Conservation (phyloP, 345 rosid genomes). For the Schrenkiella parvula region DNA sequence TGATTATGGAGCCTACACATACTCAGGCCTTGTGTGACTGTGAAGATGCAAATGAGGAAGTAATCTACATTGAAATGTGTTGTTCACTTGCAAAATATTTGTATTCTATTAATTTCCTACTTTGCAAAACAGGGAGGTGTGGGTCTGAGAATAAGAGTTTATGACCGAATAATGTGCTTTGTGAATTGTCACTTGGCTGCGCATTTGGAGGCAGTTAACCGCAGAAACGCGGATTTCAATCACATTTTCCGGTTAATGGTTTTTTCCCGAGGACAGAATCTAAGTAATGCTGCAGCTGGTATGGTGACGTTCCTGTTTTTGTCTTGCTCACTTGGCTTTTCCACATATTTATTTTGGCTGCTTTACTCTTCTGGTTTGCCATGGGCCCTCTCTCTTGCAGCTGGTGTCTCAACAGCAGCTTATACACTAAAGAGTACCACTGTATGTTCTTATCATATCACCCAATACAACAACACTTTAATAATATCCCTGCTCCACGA, state of each 20-base stretch:
- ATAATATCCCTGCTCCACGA: not conserved
- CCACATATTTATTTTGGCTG: slow-evolving; percentile 77
- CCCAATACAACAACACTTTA: not conserved
- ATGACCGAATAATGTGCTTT: slow-evolving; percentile 73
- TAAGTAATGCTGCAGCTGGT: slow-evolving; percentile 62
- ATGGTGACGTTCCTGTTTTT: slow-evolving; percentile 81
- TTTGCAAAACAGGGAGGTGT: slow-evolving; percentile 65
- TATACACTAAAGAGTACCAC: slow-evolving; percentile 52
- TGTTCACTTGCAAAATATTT: not conserved
- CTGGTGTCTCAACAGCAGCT: slow-evolving; percentile 67
- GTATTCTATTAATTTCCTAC: not conserved
- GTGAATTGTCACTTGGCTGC: slow-evolving; percentile 86
- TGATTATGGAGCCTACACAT: not conserved
- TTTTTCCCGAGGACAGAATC: slow-evolving; percentile 49
- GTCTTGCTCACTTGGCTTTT: slow-evolving; percentile 85
- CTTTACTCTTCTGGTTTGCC: slow-evolving; percentile 89
- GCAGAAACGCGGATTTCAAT: slow-evolving; percentile 76
- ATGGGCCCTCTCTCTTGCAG: slow-evolving; percentile 77
- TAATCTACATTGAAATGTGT: not conserved
- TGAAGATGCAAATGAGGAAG: not conserved
- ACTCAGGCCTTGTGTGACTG: not conserved
- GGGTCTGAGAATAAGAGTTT: slow-evolving; percentile 76
- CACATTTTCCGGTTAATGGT: slow-evolving; percentile 64
- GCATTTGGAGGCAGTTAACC: slow-evolving; percentile 76
- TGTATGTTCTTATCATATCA: slow-evolving; percentile 45